These are phyloP conservation scores for Penicillium sp. DNA, from an alignment of 2,329 filamentous ascomycete genomes.

Conservation along the genomic window DNA sequence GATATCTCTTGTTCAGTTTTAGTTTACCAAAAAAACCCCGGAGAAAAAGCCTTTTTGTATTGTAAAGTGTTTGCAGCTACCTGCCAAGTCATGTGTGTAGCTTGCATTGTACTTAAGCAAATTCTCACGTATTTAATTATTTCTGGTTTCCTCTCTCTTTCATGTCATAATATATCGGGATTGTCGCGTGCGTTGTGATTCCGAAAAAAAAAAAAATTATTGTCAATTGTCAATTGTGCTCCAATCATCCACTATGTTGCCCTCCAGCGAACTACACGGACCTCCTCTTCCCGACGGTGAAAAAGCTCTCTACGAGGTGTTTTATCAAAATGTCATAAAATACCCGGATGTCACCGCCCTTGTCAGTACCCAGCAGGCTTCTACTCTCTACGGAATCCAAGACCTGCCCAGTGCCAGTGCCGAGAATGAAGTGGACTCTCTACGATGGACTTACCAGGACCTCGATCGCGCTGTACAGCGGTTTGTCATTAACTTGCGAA, in stretches of 20 bases:
- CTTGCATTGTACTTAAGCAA: no score
- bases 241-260: neutral
- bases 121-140: neutral
- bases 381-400: conserved; percentile 8
- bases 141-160: neutral
- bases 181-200: neutral
- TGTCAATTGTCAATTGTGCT: neutral
- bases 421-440: neutral
- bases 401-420: neutral
- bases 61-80: no score
- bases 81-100: no score
- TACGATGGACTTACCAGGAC: conserved; percentile 9
- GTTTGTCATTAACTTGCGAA: neutral
- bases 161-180: neutral
- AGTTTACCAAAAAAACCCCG: no score
- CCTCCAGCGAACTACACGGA: neutral
- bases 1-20: no score
- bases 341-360: conserved; percentile 1
- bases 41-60: no score
- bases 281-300: neutral
- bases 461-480: conserved; percentile 2
- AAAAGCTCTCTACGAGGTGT: neutral
- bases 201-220: neutral
- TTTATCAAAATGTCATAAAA: neutral
- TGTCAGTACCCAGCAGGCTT: conserved; percentile 6